Conservation (phyloP, 2,329 filamentous ascomycete species). For the Colletotrichum lindemuthianum region DNA sequence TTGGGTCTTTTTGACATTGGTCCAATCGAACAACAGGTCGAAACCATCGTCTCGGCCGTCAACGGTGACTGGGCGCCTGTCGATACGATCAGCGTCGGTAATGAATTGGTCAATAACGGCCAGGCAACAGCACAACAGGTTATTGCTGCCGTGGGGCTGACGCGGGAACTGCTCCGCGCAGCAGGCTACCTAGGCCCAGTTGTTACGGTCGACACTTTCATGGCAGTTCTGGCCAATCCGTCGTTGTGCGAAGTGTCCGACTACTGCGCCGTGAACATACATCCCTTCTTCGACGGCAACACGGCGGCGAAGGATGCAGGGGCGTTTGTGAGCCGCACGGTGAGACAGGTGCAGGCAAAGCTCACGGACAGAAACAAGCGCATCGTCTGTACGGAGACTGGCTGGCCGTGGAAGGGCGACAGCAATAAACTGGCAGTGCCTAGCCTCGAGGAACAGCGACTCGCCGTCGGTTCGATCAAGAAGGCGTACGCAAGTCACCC, state of each 20-base stretch:
- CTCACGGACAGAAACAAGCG: slow-evolving; percentile 61
- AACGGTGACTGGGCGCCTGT: slow-evolving; percentile 73
- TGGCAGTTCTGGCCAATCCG: slow-evolving; percentile 72
- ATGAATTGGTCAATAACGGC: slow-evolving; percentile 79
- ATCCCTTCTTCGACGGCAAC: slow-evolving; percentile 82
- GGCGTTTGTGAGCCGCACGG: slow-evolving; percentile 70
- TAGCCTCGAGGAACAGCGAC: slow-evolving; percentile 70
- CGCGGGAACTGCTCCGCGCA: slow-evolving; percentile 65
- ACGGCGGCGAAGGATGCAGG: slow-evolving; percentile 71
- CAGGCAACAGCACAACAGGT: slow-evolving; percentile 63
- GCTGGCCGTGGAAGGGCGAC: slow-evolving; percentile 80
- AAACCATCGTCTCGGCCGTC: slow-evolving; percentile 68
- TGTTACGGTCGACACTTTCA: slow-evolving; percentile 83
- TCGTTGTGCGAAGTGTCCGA: slow-evolving; percentile 78
- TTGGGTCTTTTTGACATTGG: slow-evolving; percentile 76
- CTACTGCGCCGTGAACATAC: slow-evolving; percentile 83
- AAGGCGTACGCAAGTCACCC: slow-evolving; percentile 62
- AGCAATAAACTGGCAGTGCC: slow-evolving; percentile 77
- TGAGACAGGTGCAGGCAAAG: slow-evolving; percentile 53
- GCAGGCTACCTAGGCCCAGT: slow-evolving; percentile 78
- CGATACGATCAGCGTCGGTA: slow-evolving; percentile 80
- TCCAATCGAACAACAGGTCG: slow-evolving; percentile 65
- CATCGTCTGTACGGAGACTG: slow-evolving; percentile 82
- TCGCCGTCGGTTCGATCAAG: slow-evolving; percentile 74
- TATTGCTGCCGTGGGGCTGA: slow-evolving; percentile 65